These are phyloP conservation scores for Bruguiera hainesii DNA, from an alignment of 441 rosid genomes.

Conservation along the genomic window DNA sequence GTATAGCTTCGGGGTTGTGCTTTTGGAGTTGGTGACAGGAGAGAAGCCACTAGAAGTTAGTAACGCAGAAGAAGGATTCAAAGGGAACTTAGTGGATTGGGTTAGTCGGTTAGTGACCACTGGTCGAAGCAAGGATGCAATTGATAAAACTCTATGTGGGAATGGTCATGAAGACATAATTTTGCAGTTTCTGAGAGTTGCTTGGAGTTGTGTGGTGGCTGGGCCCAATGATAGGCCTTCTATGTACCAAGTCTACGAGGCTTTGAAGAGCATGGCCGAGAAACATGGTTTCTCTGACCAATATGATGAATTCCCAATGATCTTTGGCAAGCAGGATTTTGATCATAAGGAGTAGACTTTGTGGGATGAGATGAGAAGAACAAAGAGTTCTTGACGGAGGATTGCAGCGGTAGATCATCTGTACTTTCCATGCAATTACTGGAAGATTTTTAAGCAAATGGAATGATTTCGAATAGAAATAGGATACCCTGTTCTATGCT, in stretches of 20 bases:
- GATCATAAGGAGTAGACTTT: conserved; percentile 27
- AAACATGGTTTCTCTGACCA: conserved; percentile 47
- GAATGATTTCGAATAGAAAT: conserved; percentile 27
- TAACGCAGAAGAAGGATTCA: conserved; percentile 47
- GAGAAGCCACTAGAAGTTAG: conserved; percentile 44
- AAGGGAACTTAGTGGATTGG: conserved; percentile 77
- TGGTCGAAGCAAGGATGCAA: conserved; percentile 42
- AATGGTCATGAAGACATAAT: conserved; percentile 61
- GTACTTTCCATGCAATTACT: conserved; percentile 21
- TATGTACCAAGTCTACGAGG: conserved; percentile 59
- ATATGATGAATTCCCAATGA: conserved; percentile 61
- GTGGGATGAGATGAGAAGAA: conserved; percentile 1
- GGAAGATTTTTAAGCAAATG: conserved; percentile 16
- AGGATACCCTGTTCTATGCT: conserved; percentile 26
- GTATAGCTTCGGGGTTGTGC: conserved; percentile 71
- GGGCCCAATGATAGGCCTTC: conserved; percentile 75
- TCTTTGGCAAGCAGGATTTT: conserved; percentile 43
- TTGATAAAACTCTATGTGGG: conserved; percentile 47
- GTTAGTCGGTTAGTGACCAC: conserved; percentile 44
- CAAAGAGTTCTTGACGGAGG: background rate
- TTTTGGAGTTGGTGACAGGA: conserved; percentile 73
- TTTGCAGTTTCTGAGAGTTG: conserved; percentile 53
- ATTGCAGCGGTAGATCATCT: conserved; percentile 19
- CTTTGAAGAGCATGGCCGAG: conserved; percentile 47
- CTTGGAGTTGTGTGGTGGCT: conserved; percentile 50